Conservation (phyloP, 2,329 filamentous ascomycete genomes). For the Penicillium palitans region DNA sequence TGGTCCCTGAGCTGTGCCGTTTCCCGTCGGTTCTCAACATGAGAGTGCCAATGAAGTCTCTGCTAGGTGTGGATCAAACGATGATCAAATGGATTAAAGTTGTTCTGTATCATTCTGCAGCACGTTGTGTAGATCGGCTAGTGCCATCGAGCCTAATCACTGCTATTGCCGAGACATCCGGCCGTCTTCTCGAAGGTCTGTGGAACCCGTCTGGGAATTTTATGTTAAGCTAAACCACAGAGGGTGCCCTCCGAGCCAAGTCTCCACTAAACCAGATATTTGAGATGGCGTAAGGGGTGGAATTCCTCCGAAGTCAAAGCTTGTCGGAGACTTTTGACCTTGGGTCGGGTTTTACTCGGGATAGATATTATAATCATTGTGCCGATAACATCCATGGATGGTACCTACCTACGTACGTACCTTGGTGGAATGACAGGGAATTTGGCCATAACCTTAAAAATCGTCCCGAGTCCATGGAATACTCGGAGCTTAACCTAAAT, state of each 20-base stretch:
- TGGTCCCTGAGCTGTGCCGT: not conserved
- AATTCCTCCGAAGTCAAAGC: not conserved
- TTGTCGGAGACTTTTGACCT: not conserved
- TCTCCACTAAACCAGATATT: not conserved
- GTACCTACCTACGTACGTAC: too few species aligned
- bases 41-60: not conserved
- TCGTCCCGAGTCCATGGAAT: not conserved
- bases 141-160: not conserved
- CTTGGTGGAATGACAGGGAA: not conserved
- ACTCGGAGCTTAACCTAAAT: not conserved
- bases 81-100: not conserved
- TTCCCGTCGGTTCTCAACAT: not conserved
- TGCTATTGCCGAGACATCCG: not conserved
- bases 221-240: not conserved
- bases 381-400: not conserved
- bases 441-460: not conserved
- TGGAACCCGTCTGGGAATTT: not conserved
- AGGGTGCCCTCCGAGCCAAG: not conserved
- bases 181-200: not conserved
- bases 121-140: not conserved
- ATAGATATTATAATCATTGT: not conserved
- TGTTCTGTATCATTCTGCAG: slow-evolving; percentile 11
- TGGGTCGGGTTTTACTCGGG: not conserved
- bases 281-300: not conserved
- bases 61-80: slow-evolving; percentile 5